Conservation (phyloP, 345 rosid species). For the Erysimum cheiranthoides region DNA sequence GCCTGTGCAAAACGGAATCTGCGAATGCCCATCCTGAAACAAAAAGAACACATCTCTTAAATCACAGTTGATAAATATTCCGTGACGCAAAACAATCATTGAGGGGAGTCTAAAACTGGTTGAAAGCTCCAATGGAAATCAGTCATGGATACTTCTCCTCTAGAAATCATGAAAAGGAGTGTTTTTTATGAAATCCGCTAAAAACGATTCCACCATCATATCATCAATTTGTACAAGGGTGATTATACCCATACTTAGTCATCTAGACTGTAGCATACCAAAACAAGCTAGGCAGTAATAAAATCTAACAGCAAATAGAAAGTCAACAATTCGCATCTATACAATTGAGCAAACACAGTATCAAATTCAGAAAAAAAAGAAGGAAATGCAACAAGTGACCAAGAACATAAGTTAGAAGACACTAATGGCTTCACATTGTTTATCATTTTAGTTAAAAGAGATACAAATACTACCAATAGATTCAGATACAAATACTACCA, state of each 20-base stretch:
- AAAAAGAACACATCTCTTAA: not conserved
- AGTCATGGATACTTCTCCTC: not conserved
- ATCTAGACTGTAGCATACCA: slow-evolving; percentile 6
- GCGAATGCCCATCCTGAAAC: slow-evolving; percentile 96
- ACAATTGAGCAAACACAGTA: not conserved
- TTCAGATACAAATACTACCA: not conserved
- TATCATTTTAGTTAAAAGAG: not conserved
- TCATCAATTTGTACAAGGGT: not conserved
- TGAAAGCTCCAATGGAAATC: not conserved
- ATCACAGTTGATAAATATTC: not conserved
- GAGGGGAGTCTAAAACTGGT: not conserved
- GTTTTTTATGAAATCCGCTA: not conserved
- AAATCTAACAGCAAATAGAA: not conserved
- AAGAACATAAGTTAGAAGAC: not conserved
- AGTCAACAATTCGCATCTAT: slow-evolving; percentile 13
- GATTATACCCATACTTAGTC: slow-evolving; percentile 12
- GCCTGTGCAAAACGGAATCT: slow-evolving; percentile 89
- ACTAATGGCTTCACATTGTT: not conserved
- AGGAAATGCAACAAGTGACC: slow-evolving; percentile 13
- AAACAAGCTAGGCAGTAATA: not conserved
- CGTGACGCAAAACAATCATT: too few relatives aligned
- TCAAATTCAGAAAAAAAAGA: not conserved
- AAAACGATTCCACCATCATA: not conserved
- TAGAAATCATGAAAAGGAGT: not conserved
- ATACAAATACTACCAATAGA: not conserved